phyloP scores from a whole-genome alignment of 352 stramenopile genomes.

The Pythium monospermum region DNA sequence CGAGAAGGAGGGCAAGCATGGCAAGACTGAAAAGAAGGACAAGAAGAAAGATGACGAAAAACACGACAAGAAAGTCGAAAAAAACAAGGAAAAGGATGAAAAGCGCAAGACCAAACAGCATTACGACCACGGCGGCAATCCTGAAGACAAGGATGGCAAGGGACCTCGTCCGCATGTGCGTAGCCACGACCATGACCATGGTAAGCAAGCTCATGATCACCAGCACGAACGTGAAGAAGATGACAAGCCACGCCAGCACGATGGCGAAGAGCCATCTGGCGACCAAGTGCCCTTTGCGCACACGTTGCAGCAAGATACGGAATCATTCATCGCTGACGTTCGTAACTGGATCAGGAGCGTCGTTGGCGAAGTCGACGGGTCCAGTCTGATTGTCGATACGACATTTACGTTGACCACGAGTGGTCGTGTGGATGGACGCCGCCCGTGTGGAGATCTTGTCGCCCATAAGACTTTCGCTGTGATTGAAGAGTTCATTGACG shows the following conservation, averaged over 20 bases:
- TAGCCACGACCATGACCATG: background rate
- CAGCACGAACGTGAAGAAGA: no score
- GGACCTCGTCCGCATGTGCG: background rate
- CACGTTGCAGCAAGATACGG: slow-evolving; percentile 16
- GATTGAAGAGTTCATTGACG: slow-evolving; percentile 19
- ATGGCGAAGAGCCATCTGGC: no score
- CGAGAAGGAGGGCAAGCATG: background rate
- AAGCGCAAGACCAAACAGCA: background rate
- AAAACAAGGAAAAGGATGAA: background rate
- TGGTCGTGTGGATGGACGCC: slow-evolving; percentile 9
- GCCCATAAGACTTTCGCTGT: slow-evolving; percentile 21
- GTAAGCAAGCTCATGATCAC: background rate
- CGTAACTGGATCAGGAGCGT: slow-evolving; percentile 6
- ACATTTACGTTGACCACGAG: slow-evolving; percentile 21
- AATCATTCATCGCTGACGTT: slow-evolving; percentile 15
- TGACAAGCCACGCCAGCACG: no score
- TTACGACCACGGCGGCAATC: background rate
- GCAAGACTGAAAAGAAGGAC: background rate
- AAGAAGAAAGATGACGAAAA: slow-evolving; percentile 6
- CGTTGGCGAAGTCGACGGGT: slow-evolving; percentile 5
- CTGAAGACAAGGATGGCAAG: slow-evolving; percentile 2
- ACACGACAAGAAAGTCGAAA: background rate
- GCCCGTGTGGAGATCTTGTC: slow-evolving; percentile 20
- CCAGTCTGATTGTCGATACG: slow-evolving; percentile 7
- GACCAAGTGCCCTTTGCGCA: slow-evolving; percentile 1